Evolutionary conservation across 257 asterid genomes (phyloP).

Genomic region (Fraxinus quadrangulata): DNA sequence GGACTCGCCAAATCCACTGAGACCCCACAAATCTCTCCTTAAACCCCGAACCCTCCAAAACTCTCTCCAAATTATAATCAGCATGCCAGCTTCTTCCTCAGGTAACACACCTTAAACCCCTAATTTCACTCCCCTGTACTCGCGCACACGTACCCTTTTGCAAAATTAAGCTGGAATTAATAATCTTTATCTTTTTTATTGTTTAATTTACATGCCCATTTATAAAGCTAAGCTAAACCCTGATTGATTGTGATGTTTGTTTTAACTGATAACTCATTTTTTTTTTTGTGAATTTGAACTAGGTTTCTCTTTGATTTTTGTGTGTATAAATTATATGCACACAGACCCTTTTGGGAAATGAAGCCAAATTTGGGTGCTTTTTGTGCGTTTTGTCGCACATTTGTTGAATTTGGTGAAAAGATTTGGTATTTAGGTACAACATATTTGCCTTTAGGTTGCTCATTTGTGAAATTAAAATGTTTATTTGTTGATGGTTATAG

Average conservation of each 20-base stretch:
- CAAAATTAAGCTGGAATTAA: slow-evolving; percentile 19
- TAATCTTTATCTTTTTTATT: slow-evolving; percentile 9
- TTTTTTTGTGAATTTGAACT: background rate
- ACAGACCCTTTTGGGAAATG: background rate
- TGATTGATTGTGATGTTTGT: background rate
- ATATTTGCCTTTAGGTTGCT: no score
- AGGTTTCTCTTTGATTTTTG: background rate
- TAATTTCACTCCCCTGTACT: background rate
- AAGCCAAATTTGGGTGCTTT: background rate
- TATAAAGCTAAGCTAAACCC: slow-evolving; percentile 22
- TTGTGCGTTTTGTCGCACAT: background rate
- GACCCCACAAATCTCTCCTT: slow-evolving; percentile 71
- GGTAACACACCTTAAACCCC: slow-evolving; percentile 37
- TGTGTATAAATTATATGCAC: background rate
- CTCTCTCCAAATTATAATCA: slow-evolving; percentile 34
- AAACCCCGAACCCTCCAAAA: slow-evolving; percentile 46
- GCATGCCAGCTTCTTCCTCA: slow-evolving; percentile 96
- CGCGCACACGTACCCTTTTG: background rate
- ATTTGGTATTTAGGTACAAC: background rate
- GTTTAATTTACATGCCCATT: slow-evolving; percentile 6
- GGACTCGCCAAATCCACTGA: slow-evolving; percentile 57
- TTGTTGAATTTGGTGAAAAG: background rate
- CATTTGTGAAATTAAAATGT: no score
- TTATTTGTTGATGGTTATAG: no score
- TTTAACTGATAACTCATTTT: background rate